These are phyloP conservation scores for Jamesozyma jinghongensis DNA, from an alignment of 805 yeast genomes.

Conservation along the genomic window DNA sequence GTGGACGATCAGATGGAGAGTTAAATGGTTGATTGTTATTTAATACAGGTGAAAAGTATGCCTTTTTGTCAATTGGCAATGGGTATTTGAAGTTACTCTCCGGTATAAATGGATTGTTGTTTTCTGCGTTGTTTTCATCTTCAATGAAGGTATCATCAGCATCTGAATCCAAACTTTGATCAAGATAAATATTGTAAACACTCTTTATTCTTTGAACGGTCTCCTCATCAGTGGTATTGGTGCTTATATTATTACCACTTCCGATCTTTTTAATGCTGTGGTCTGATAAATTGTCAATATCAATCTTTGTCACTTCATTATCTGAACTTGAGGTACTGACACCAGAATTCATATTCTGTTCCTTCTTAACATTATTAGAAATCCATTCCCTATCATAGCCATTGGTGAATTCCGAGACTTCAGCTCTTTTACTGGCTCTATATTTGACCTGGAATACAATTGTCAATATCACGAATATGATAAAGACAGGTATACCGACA, in stretches of 20 bases:
- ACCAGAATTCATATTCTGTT: no score
- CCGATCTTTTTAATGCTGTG: background rate
- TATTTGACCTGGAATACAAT: conserved; percentile 45
- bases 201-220: conserved; percentile 65
- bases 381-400: background rate
- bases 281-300: no score
- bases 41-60: background rate
- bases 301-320: background rate
- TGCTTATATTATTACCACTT: background rate
- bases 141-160: background rate
- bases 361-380: background rate
- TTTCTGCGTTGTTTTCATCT: background rate
- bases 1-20: conserved; percentile 9
- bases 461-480: conserved; percentile 41
- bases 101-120: background rate
- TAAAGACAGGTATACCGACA: conserved; percentile 8
- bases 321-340: background rate
- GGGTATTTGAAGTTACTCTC: background rate
- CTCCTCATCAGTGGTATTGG: conserved; percentile 42
- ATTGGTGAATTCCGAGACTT: background rate
- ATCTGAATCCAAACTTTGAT: conserved; percentile 25
- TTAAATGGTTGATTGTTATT: background rate
- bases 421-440: conserved; percentile 51
- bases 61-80: conserved; percentile 1
- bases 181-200: conserved; percentile 68